Evolutionary conservation across 2,329 filamentous ascomycete genomes (phyloP).

Genomic region (Tolypocladium pustulatum): DNA sequence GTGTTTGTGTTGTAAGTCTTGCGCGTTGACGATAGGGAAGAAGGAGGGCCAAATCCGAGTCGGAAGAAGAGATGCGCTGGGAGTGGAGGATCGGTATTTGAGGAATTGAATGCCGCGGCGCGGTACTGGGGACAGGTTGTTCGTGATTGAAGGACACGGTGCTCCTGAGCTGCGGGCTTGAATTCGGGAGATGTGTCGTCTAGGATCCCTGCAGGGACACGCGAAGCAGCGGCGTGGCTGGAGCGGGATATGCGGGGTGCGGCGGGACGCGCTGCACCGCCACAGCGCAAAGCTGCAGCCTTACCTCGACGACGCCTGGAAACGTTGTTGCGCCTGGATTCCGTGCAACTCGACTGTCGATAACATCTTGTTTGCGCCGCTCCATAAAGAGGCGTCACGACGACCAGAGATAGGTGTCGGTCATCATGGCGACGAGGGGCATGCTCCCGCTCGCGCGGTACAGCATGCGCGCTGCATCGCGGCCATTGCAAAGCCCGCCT

Average conservation of each 20-base stretch:
- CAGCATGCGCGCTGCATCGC: background rate
- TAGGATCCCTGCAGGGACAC: constrained; percentile 1
- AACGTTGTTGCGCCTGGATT: background rate
- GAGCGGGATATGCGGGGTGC: background rate
- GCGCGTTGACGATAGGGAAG: background rate
- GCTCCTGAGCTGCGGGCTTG: background rate
- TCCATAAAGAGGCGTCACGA: background rate
- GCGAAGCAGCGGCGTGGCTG: background rate
- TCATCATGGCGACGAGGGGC: background rate
- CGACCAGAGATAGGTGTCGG: background rate
- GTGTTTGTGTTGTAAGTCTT: background rate
- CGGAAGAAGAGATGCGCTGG: background rate
- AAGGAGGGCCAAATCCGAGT: background rate
- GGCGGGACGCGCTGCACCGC: background rate
- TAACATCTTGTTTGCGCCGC: background rate
- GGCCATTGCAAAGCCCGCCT: background rate
- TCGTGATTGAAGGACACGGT: background rate
- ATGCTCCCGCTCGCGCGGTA: background rate
- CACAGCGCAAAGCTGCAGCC: background rate
- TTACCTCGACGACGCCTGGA: background rate
- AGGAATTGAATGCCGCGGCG: background rate
- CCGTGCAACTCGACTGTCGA: background rate
- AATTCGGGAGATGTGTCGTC: constrained; percentile 21
- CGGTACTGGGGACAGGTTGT: background rate
- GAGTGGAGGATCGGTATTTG: background rate